phyloP scores from a whole-genome alignment of 805 yeast species.

The Tetrapisispora fleetii region DNA sequence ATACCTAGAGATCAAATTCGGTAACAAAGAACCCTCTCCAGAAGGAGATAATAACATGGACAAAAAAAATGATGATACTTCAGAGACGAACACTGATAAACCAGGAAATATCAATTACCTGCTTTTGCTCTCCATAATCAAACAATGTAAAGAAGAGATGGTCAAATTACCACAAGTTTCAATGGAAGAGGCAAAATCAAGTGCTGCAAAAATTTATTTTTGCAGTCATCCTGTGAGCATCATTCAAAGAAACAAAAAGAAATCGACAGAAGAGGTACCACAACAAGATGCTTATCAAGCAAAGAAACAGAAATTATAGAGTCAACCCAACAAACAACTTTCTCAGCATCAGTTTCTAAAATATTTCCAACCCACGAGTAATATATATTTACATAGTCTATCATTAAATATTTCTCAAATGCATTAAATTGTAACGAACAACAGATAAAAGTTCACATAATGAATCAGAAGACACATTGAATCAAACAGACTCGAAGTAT shows the following conservation, averaged over 20 bases:
- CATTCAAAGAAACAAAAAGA: conserved; percentile 44
- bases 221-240: conserved; percentile 49
- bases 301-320: conserved; percentile 9
- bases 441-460: too few relatives aligned
- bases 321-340: background rate
- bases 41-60: conserved; percentile 6
- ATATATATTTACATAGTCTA: too few relatives aligned
- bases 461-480: background rate
- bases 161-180: conserved; percentile 37
- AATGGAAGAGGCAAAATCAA: conserved; percentile 50
- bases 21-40: conserved; percentile 12
- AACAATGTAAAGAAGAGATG: conserved; percentile 39
- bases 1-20: conserved; percentile 59
- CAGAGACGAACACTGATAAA: conserved; percentile 2
- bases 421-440: background rate
- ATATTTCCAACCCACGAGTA: background rate
- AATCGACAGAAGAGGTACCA: conserved; percentile 16
- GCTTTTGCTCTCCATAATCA: conserved; percentile 36
- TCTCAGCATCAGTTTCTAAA: background rate
- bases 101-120: conserved; percentile 29
- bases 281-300: conserved; percentile 1
- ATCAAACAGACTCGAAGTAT: too few relatives aligned
- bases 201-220: conserved; percentile 55
- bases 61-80: conserved; percentile 4
- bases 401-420: background rate